Base-by-base conservation (phyloP, 116 monocot species). In the Iris pallida region DNA sequence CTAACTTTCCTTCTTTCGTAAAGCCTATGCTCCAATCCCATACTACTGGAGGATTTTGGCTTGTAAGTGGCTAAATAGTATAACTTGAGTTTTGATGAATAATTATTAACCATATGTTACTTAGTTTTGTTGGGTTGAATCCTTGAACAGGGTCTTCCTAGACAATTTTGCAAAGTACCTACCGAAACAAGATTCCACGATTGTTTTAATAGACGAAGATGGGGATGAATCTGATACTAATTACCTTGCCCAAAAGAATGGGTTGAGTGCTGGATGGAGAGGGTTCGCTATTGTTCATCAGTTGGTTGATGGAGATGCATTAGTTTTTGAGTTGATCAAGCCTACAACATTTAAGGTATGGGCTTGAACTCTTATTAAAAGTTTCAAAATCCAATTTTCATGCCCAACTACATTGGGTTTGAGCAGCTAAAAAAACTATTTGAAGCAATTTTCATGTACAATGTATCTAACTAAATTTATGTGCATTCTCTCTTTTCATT, bases 201-300 rank as follows among this genome's bases (percentile, higher is more conserved):
- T 85, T 13, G 63, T 70, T 52, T 59, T 85, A 53, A 20, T 81
- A 5, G 81, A 90, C 53, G 90, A 87, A 59, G 61, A 72, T 52
- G 90, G 75, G 4, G 78, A 84, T 7, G 79, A 80, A 53, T 84
- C 56, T 2, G 71, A 77, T 5, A 82, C 84, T 16, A 65, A 55
- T n/a, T 90, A 81, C 30, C 81, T 90, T 16, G 75, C 81, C 19
- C 58, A 57, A 8, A 87, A 84, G 65, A 80, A 55, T 5, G 90
- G 87, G 13, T 41, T 90, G 43, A 90, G 90, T 59, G 90, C 71
- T 41, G 90, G 90, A 40, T 90, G 90, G 90, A 81, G 64, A 62
- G 87, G 84, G 0, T 90, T 90, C 48, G 54, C 90, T 19, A 59
- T 90, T 12, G 40, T 47, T 16, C 90, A 90, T 76, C 75, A 84